phyloP scores from a whole-genome alignment of 768 basidiomycete genomes.

The Kwoniella heveanensis region DNA sequence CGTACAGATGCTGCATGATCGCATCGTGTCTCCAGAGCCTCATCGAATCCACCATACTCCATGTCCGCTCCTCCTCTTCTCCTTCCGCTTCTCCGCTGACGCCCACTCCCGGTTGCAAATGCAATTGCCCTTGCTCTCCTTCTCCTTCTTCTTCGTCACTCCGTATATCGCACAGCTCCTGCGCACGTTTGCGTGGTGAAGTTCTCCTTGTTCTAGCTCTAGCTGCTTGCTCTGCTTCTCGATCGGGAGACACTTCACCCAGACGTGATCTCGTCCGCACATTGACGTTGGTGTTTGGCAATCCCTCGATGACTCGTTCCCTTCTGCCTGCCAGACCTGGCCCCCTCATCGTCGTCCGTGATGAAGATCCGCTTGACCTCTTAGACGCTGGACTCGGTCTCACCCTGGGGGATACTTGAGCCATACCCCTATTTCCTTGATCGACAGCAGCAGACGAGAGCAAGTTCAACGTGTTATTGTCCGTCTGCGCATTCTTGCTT shows the following conservation, averaged over 20 bases:
- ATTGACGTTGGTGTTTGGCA: not conserved
- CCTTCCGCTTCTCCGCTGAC: slow-evolving; percentile 31
- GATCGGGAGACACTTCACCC: slow-evolving; percentile 14
- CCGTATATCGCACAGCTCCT: not conserved
- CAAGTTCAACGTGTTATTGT: not conserved
- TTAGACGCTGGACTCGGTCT: slow-evolving; percentile 7
- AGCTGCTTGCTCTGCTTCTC: not conserved
- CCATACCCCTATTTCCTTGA: slow-evolving; percentile 45
- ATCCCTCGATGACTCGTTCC: slow-evolving; percentile 10
- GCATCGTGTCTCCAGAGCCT: slow-evolving; percentile 96
- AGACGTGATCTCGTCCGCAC: slow-evolving; percentile 9
- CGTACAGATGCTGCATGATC: slow-evolving; percentile 96
- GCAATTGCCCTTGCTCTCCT: too few relatives aligned
- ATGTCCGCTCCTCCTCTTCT: slow-evolving; percentile 55
- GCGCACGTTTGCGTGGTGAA: slow-evolving; percentile 19
- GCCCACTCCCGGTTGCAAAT: slow-evolving; percentile 6
- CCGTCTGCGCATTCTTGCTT: not conserved
- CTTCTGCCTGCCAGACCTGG: not conserved
- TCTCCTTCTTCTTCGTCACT: slow-evolving; percentile 5
- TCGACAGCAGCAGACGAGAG: slow-evolving; percentile 16
- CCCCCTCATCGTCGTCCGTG: slow-evolving; percentile 5
- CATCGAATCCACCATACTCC: slow-evolving; percentile 93
- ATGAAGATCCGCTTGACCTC: slow-evolving; percentile 11
- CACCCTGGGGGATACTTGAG: slow-evolving; percentile 41
- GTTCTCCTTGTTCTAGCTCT: slow-evolving; percentile 12